These are phyloP conservation scores for Akanthomyces lecanii DNA, from an alignment of 2,329 filamentous ascomycete genomes.

Conservation along the genomic window DNA sequence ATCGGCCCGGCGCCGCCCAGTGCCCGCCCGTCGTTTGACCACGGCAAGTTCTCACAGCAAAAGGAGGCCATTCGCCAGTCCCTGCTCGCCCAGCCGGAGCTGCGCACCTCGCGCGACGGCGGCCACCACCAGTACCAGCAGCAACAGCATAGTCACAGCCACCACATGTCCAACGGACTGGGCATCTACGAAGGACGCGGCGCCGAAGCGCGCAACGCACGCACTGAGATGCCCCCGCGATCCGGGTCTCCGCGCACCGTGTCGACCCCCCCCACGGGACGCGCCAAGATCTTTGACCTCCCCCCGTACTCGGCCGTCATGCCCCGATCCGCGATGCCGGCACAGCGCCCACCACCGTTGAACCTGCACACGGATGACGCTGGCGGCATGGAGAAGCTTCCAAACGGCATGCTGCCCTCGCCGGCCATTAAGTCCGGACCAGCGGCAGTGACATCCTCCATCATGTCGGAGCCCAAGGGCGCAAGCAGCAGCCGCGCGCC, in stretches of 20 bases:
- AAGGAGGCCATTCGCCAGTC: slow-evolving; percentile 29
- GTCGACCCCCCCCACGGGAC: slow-evolving; percentile 49
- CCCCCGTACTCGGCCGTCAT: slow-evolving; percentile 30
- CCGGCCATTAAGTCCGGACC: slow-evolving; percentile 24
- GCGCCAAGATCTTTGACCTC: slow-evolving; percentile 30
- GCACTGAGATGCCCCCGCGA: slow-evolving; percentile 23
- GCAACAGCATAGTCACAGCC: background rate
- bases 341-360: slow-evolving; percentile 39
- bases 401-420: slow-evolving; percentile 19
- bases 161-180: slow-evolving; percentile 24
- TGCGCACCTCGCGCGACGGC: slow-evolving; percentile 7
- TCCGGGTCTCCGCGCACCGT: slow-evolving; percentile 39
- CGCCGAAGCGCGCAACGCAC: slow-evolving; percentile 21
- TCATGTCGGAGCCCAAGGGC: slow-evolving; percentile 13
- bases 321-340: slow-evolving; percentile 45
- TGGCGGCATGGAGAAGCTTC: slow-evolving; percentile 11
- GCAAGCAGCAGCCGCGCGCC: slow-evolving; percentile 32
- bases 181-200: slow-evolving; percentile 17
- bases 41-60: slow-evolving; percentile 31
- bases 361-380: slow-evolving; percentile 38
- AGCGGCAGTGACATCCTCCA: slow-evolving; percentile 23
- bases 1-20: slow-evolving; percentile 39
- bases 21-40: slow-evolving; percentile 35
- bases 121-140: slow-evolving; percentile 11
- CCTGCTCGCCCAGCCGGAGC: slow-evolving; percentile 27